Evolutionary conservation across 495 filamentous ascomycete genomes (phyloP).

Genomic region (Trichoderma reesei): DNA sequence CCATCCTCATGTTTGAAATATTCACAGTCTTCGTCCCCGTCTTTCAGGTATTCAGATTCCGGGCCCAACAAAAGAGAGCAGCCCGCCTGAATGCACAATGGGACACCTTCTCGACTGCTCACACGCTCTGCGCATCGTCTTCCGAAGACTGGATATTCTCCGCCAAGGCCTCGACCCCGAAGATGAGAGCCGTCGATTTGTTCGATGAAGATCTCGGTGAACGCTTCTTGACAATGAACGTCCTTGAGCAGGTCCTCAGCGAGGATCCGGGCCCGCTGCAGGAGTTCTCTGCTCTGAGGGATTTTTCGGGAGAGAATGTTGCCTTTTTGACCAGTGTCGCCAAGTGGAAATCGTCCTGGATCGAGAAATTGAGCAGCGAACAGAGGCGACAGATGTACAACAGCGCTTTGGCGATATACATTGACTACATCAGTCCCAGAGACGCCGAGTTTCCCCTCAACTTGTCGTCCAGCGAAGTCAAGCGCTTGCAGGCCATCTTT

Average conservation of each 20-base stretch:
- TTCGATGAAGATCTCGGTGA: conserved; percentile 23
- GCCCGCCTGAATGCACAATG: conserved; percentile 20
- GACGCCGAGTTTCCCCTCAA: conserved; percentile 56
- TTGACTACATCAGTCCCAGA: conserved; percentile 41
- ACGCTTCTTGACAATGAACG: conserved; percentile 45
- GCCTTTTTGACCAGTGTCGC: conserved; percentile 50
- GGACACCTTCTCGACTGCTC: conserved; percentile 17
- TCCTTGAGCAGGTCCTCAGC: conserved; percentile 47
- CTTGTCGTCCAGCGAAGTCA: conserved; percentile 30
- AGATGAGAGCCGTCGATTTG: conserved; percentile 26
- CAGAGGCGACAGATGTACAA: conserved; percentile 35
- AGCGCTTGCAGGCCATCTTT: conserved; percentile 23
- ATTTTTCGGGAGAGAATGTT: conserved; percentile 61
- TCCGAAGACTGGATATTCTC: neutral
- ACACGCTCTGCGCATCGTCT: neutral
- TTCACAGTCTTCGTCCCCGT: conserved; percentile 39
- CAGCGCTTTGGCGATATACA: conserved; percentile 47
- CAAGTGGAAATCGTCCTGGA: conserved; percentile 39
- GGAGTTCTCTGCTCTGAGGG: conserved; percentile 48
- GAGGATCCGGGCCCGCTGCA: conserved; percentile 46
- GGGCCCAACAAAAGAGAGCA: conserved; percentile 20
- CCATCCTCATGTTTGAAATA: conserved; percentile 38
- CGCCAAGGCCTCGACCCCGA: conserved; percentile 10
- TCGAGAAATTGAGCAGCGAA: conserved; percentile 13
- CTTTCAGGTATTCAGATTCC: conserved; percentile 21